Base-by-base conservation (phyloP, 139 green algal genomes). In the Zygnema circumcarinatum region DNA sequence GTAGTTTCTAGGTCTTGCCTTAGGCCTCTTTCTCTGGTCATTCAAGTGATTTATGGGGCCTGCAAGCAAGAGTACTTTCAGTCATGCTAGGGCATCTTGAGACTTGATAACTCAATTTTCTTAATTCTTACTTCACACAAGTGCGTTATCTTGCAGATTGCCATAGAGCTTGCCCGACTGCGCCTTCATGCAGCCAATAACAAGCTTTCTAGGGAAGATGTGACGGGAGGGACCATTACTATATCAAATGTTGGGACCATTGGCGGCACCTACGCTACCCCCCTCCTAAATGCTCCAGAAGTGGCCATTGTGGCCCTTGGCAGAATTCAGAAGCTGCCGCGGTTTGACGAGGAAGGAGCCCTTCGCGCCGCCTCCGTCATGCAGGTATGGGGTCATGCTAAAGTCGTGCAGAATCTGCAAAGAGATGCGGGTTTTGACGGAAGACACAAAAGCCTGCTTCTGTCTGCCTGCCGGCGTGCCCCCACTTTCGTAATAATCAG, bases 221-320 rank as follows among this genome's bases (percentile, higher is more conserved):
- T 98, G 21, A 35, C 52, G 2, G 94, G 91, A 1, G 94, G 94
- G 3, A 98, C 94, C 62, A 93, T 98, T 73, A 96, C 95, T 0
- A 74, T 98, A 1, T 96, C 92, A 42, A 98, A 98, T 93, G 95
- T 98, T 39, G 96, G 96, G 73, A 94, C 89, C 38, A 93, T 98
- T 31, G 95, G 96, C 0, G 96, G 95, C 42, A 95, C 93, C 0
- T 96, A 96, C 74, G 95, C 95, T 22, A 92, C 92, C 0, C 96
- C 96, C 0, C 79, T 98, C 38, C 89, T 98, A 38, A 94, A 93
- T 76, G 73, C 92, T 0, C 94, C 94, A 7, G 92, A 96, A 88
- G 91, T 94, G 0, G 95, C 95, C 87, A 98, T 98, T 33, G 92
- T 98, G 33, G 88, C 96, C 0, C 86, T 98, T 38, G 96, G 96